Percentiles rank a stretch among this genome's conserved stretches.
Conservation (phyloP, 2,329 filamentous ascomycete species). For the Monosporascus sp. region DNA sequence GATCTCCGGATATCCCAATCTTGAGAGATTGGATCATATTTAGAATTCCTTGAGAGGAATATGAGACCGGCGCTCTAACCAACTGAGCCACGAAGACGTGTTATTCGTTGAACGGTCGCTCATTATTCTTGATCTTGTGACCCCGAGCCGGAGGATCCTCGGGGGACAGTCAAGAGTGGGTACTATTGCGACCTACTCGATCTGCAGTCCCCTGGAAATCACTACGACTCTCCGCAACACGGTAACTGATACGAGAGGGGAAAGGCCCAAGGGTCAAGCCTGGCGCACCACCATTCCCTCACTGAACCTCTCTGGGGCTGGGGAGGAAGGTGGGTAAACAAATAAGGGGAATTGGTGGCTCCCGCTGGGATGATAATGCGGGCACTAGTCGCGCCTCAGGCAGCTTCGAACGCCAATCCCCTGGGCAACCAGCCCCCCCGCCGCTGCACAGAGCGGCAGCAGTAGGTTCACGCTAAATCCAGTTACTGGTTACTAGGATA, state of each 20-base stretch:
- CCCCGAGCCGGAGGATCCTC: no score
- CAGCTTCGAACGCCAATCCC: slow-evolving; percentile 12
- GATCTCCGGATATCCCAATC: no score
- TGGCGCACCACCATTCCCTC: not conserved
- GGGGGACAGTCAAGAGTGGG: no score
- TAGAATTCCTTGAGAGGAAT: slow-evolving; percentile 3
- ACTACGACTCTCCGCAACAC: no score
- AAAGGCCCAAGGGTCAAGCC: not conserved
- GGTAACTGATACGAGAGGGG: not conserved
- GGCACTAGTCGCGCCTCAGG: not conserved
- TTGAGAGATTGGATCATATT: no score
- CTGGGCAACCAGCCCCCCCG: slow-evolving; percentile 17
- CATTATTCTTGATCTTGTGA: no score
- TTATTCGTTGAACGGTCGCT: no score
- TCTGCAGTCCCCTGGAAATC: no score
- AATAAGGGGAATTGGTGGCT: slow-evolving; percentile 20
- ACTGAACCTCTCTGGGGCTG: not conserved
- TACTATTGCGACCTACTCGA: no score
- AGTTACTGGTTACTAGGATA: no score
- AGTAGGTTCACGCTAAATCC: no score
- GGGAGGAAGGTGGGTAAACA: slow-evolving; percentile 9
- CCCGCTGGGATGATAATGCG: not conserved
- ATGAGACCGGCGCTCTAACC: slow-evolving; percentile 39
- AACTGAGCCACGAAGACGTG: slow-evolving; percentile 36
- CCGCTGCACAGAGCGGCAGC: not conserved